These are phyloP conservation scores for Malassezia restricta DNA, from an alignment of 1,284 basidiomycete species.

Conservation along the genomic window DNA sequence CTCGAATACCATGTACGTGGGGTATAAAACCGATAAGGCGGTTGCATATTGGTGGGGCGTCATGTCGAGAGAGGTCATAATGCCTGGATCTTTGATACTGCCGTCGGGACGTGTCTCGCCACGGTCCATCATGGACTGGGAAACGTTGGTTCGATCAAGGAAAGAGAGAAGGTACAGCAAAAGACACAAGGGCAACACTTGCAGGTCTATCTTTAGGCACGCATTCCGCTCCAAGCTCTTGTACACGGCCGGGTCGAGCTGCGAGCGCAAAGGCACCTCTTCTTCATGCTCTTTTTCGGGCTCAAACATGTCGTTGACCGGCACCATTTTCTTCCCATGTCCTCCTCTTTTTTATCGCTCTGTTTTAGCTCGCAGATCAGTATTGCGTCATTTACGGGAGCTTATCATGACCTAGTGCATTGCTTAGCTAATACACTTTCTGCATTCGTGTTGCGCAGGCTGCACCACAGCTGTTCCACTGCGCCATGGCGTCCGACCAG, in stretches of 20 bases:
- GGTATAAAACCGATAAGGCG: constrained; percentile 31
- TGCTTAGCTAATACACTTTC: too few species aligned
- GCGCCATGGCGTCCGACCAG: too few species aligned
- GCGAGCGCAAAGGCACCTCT: not conserved
- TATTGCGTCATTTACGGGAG: not conserved
- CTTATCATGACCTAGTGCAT: too few species aligned
- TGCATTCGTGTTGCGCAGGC: too few species aligned
- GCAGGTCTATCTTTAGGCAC: constrained; percentile 30
- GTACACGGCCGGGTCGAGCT: constrained; percentile 7
- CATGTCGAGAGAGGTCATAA: not conserved
- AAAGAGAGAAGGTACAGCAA: constrained; percentile 29
- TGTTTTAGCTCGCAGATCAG: not conserved
- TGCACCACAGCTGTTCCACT: too few species aligned
- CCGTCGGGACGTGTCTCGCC: not conserved
- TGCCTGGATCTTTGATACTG: not conserved
- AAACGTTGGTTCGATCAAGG: constrained; percentile 32
- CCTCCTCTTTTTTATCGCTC: not conserved
- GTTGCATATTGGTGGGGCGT: not conserved
- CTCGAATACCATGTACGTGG: constrained; percentile 41
- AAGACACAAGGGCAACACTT: constrained; percentile 28
- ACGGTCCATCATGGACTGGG: constrained; percentile 24
- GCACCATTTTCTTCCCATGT: not conserved
- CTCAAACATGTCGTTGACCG: not conserved
- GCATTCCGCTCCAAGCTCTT: constrained; percentile 18
- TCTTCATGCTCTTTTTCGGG: not conserved